Base-by-base conservation (phyloP, 2,329 filamentous ascomycete genomes). In the Ascocoryne sarcoides region DNA sequence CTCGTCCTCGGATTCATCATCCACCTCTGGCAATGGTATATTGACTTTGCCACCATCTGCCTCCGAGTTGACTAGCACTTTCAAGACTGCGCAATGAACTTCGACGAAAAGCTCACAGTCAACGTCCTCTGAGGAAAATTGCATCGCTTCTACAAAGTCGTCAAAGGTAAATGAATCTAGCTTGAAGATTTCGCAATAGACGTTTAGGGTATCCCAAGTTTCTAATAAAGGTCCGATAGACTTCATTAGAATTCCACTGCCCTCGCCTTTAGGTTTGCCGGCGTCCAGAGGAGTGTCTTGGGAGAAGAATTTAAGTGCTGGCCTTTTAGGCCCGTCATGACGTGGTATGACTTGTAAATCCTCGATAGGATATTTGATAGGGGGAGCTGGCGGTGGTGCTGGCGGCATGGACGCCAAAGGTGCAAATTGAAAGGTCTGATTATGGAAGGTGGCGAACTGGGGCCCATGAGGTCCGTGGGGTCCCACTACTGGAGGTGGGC, bases 121-220 rank as follows among this genome's bases (percentile, higher is more conserved):
- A 1, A 77, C 67, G 16, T 86, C 78, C 23, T 81, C 75, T 0
- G 79, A 87, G 0, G 83, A 75, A 43, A 89, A 82, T 36, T 80
- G 74, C 70, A 98, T 79, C 0, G 89, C 83, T 59, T 96, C 84
- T 4, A 95, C 72, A 55, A 89, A 96, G 60, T 98, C 92, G 60
- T 98, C 92, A 55, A 96, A 93, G 0, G 90, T 96, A 58, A 98
- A 98, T 0, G 90, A 96, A 61, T 98, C 92, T 18, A 98, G 71
- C 56, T 86, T 78, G 58, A 94, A 94, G 14, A 95, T 82, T 56
- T 95, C 87, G 57, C 88, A 94, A 59, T 95, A 95, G n/a, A 98
- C 90, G 55, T 95, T 98, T 23, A 98, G 71, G 0, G 89, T 95
- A 54, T 95, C 88, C 92, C 92, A 98, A 0, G 85, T 86, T 63